Evolutionary conservation across 306 rosid species (phyloP), one percentile per base, ranked within the genome.

Genomic region (Prunus campanulata): DNA sequence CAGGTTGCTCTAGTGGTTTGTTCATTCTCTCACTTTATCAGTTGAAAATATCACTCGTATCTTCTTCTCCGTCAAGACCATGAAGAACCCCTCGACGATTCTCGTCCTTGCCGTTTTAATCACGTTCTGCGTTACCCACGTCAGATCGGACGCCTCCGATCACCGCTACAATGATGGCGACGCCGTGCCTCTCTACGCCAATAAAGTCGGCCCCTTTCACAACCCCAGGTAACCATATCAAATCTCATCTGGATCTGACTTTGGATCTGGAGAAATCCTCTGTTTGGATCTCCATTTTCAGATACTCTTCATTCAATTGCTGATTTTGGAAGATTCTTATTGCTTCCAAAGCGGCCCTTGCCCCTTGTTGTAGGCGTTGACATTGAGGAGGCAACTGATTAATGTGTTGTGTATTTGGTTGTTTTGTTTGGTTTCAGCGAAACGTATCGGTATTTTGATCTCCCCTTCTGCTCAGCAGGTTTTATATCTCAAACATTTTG

Each of bases 161-260:
- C 91, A 91, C 74, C 91, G 90, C 73, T 91, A 82, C 89, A 79
- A 69, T 68, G 91, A 88, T 1, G 87, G 84, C 25, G 93, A 88
- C 5, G 1, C 50, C 16, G 93, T 91, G 64, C 96, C 96, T 27
- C 90, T 91, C 42, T 91, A 91, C 86, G 91, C 96, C 76, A 91
- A 91, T 74, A 91, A 91, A 84, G 96, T 91, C 48, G 96, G 96
- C 30, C 96, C 96, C 50, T 91, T 91, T 79, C 96, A 91, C 87
- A 91, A 91, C 72, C 96, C 96, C 79, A 91, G 96, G 96, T 88
- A 66, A 16, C 60, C 68, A 2, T 27, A 11, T 70, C 71, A n/a
- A 46, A 22, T 29, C n/a, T 30, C 42, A 35, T 66, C 62, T 14
- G 24, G 77, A 83, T 83, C 86, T 76, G 78, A 18, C 39, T 30